A percentile compares a stretch with the other conserved stretches of the same genome.
phyloP scores from a whole-genome alignment of 441 rosid species.

The Breynia disticha region DNA sequence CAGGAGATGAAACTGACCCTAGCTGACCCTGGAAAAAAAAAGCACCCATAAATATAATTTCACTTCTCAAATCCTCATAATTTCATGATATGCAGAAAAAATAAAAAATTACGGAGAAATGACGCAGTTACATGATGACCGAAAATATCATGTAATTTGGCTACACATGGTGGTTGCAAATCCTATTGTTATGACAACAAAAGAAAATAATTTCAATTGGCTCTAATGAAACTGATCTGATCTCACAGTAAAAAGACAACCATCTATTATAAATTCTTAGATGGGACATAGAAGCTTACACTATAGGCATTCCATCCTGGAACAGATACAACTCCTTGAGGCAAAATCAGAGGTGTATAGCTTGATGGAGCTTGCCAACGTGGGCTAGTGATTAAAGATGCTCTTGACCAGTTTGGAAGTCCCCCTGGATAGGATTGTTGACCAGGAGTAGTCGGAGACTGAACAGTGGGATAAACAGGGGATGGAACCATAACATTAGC shows the following conservation, averaged over 20 bases:
- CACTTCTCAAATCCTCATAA: slow-evolving; percentile 13
- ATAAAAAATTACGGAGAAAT: not conserved
- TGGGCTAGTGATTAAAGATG: slow-evolving; percentile 85
- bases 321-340: slow-evolving; percentile 89
- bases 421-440: slow-evolving; percentile 82
- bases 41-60: slow-evolving; percentile 17
- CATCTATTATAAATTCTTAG: slow-evolving; percentile 6
- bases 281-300: slow-evolving; percentile 40
- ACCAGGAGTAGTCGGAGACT: slow-evolving; percentile 58
- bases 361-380: slow-evolving; percentile 97
- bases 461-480: slow-evolving; percentile 63
- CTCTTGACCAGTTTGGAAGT: slow-evolving; percentile 74
- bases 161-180: too few species aligned
- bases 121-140: not conserved
- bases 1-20: slow-evolving; percentile 79
- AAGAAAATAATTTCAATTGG: not conserved
- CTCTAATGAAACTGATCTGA: not conserved
- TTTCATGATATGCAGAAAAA: slow-evolving; percentile 4
- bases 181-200: too few species aligned
- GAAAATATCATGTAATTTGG: too few species aligned
- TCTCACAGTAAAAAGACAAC: not conserved
- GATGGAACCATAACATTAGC: slow-evolving; percentile 74
- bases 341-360: slow-evolving; percentile 67
- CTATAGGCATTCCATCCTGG: slow-evolving; percentile 94
- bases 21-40: slow-evolving; percentile 67